These are phyloP conservation scores for Aureobasidium lini DNA, from an alignment of 2,329 filamentous ascomycete species.

Conservation along the genomic window DNA sequence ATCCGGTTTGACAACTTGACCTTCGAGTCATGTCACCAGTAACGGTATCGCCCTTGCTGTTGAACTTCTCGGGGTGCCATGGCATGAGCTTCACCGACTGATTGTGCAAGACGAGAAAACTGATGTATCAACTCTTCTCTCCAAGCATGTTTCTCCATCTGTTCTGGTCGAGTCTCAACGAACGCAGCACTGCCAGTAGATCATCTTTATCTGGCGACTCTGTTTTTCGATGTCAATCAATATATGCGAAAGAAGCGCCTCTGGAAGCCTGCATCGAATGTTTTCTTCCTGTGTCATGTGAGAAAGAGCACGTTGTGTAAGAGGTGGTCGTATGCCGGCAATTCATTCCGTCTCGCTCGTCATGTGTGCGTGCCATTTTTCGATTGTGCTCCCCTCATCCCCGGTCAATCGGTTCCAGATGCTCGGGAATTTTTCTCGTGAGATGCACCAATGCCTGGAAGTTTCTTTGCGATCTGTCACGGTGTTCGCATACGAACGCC, in stretches of 20 bases:
- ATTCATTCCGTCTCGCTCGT: neutral
- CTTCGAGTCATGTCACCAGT: neutral
- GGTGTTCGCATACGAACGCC: neutral
- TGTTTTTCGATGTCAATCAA: neutral
- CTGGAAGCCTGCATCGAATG: constrained; percentile 7
- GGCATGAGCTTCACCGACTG: neutral
- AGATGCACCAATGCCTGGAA: neutral
- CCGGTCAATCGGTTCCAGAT: neutral
- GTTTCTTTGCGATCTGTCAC: neutral
- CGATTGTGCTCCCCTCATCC: neutral
- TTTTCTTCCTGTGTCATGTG: neutral
- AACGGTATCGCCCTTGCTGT: neutral
- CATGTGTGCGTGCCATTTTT: neutral
- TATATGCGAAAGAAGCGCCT: constrained; percentile 1
- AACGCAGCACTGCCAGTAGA: neutral
- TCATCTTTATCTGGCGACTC: neutral
- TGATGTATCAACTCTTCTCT: neutral
- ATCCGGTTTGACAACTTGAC: neutral
- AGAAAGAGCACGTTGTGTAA: neutral
- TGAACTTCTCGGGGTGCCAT: neutral
- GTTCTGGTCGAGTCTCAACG: neutral
- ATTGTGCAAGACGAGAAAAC: neutral
- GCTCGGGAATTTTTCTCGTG: neutral
- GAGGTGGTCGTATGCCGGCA: neutral
- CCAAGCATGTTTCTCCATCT: neutral